phyloP scores from a whole-genome alignment of 2,329 filamentous ascomycete genomes.

The Paraphaeosphaeria sporulosa region DNA sequence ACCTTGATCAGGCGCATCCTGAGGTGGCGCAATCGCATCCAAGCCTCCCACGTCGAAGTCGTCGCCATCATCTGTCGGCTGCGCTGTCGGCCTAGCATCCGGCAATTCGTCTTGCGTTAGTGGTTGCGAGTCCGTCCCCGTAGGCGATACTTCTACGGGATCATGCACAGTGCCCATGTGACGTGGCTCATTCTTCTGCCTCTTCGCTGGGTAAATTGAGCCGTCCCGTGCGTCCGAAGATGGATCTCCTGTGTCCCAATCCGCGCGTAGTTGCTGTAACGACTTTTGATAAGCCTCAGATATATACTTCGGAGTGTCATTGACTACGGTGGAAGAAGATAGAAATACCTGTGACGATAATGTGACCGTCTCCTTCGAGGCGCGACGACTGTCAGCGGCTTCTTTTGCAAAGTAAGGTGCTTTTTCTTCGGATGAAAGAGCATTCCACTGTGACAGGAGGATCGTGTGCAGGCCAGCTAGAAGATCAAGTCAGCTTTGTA shows the following conservation, averaged over 20 bases:
- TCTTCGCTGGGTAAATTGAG: slow-evolving; percentile 23
- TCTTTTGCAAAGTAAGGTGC: slow-evolving; percentile 26
- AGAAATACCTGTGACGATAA: slow-evolving; percentile 13
- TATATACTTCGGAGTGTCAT: slow-evolving; percentile 35
- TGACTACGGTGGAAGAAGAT: slow-evolving; percentile 33
- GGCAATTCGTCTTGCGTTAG: slow-evolving; percentile 7
- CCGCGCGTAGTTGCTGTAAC: slow-evolving; percentile 29
- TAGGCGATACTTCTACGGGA: slow-evolving; percentile 34
- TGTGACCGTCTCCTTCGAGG: slow-evolving; percentile 13
- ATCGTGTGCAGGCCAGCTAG: slow-evolving; percentile 27
- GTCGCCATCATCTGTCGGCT: background rate
- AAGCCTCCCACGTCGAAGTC: slow-evolving; percentile 9
- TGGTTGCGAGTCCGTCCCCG: slow-evolving; percentile 17
- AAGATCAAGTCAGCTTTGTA: slow-evolving; percentile 3
- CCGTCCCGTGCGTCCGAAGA: slow-evolving; percentile 10
- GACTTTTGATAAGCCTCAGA: slow-evolving; percentile 28
- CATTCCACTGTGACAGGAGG: slow-evolving; percentile 26
- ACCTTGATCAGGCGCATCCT: slow-evolving; percentile 11
- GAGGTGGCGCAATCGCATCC: slow-evolving; percentile 7
- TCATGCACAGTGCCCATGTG: slow-evolving; percentile 21
- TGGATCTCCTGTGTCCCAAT: slow-evolving; percentile 6
- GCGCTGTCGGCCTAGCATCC: background rate
- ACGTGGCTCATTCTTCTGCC: slow-evolving; percentile 25
- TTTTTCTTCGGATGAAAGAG: slow-evolving; percentile 28
- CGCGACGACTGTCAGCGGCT: slow-evolving; percentile 15